Conservation (phyloP, 1,139 yeast species). For the Protomyces inouyei region DNA sequence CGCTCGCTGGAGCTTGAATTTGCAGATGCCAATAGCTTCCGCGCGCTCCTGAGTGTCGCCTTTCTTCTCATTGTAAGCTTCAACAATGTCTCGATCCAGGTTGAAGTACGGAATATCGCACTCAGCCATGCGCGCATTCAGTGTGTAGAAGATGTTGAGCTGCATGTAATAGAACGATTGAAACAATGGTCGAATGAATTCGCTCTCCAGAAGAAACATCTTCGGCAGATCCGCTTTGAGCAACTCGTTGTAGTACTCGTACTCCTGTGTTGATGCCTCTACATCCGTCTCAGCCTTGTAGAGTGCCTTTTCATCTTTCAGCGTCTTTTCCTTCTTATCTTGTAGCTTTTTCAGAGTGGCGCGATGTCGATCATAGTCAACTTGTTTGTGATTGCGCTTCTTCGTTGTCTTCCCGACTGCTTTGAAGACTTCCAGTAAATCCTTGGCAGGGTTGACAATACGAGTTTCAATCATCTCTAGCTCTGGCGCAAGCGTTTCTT, state of each 20-base stretch:
- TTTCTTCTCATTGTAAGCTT: conserved; percentile 71
- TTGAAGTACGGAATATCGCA: conserved; percentile 96
- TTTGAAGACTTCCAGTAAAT: conserved; percentile 72
- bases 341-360: conserved; percentile 65
- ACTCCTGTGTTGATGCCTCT: conserved; percentile 89
- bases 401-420: conserved; percentile 86
- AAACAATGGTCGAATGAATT: conserved; percentile 86
- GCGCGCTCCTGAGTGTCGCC: conserved; percentile 87
- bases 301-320: conserved; percentile 85
- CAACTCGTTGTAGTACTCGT: conserved; percentile 91
- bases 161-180: conserved; percentile 96
- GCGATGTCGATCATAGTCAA: conserved; percentile 85
- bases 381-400: conserved; percentile 90
- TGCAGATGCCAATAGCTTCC: conserved; percentile 80
- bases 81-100: conserved; percentile 63
- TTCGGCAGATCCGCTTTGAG: conserved; percentile 83
- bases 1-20: conserved; percentile 62
- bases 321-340: conserved; percentile 72
- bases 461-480: conserved; percentile 85
- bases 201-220: conserved; percentile 80
- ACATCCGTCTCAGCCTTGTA: conserved; percentile 85
- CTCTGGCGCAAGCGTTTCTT: conserved; percentile 83
- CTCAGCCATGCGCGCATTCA: conserved; percentile 86
- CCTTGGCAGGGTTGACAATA: conserved; percentile 88
- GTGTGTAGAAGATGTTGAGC: conserved; percentile 87